These are phyloP conservation scores for Prunus mongolica DNA, from an alignment of 306 rosid genomes.

Conservation along the genomic window DNA sequence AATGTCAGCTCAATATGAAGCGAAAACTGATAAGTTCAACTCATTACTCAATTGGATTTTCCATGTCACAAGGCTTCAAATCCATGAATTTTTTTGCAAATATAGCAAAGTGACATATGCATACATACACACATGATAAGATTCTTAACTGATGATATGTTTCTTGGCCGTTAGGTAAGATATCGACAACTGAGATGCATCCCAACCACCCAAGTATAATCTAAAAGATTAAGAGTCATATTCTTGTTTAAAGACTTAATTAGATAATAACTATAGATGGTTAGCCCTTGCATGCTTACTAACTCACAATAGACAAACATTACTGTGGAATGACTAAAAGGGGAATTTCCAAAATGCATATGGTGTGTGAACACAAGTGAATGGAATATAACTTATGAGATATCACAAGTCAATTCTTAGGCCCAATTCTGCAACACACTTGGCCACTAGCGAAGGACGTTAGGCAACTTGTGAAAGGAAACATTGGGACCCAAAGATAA, in stretches of 20 bases:
- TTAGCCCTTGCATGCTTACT: neutral
- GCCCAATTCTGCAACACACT: neutral
- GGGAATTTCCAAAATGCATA: neutral
- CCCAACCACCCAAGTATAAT: neutral
- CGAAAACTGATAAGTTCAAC: neutral
- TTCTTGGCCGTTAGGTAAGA: neutral
- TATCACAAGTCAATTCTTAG: neutral
- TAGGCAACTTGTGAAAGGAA: neutral
- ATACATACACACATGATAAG: neutral
- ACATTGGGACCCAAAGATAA: conserved; percentile 9
- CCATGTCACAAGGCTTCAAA: neutral
- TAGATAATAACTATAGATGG: no score
- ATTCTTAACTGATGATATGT: neutral
- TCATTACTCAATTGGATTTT: neutral
- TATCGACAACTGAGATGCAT: neutral
- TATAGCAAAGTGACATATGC: neutral
- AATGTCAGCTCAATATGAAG: neutral
- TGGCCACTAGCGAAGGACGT: neutral
- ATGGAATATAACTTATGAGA: neutral
- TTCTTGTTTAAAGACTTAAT: neutral
- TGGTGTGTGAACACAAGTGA: neutral
- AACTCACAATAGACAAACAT: neutral
- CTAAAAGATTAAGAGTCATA: neutral
- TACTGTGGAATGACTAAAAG: neutral
- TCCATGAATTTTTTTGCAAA: neutral